These are phyloP conservation scores for Nicotiana undulata DNA, from an alignment of 257 asterid genomes.

Conservation along the genomic window DNA sequence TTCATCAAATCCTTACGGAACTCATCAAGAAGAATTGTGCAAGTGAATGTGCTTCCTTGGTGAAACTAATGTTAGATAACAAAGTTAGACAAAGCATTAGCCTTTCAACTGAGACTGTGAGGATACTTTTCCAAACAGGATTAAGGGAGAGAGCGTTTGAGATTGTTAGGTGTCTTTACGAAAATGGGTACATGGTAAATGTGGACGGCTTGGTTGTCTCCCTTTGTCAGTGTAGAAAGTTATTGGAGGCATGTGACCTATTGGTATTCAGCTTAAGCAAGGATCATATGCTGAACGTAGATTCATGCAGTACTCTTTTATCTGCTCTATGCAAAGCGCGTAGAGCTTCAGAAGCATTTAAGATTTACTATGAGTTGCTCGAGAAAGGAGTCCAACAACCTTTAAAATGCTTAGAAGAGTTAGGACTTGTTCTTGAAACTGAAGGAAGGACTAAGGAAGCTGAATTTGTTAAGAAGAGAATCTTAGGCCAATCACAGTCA, in stretches of 20 bases:
- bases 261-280: constrained; percentile 36
- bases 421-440: constrained; percentile 43
- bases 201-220: constrained; percentile 39
- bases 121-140: constrained; percentile 33
- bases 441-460: constrained; percentile 63
- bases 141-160: constrained; percentile 38
- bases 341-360: constrained; percentile 48
- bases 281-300: constrained; percentile 34
- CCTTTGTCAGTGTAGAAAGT: constrained; percentile 46
- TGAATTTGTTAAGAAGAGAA: constrained; percentile 68
- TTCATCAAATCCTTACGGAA: constrained; percentile 49
- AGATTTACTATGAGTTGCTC: constrained; percentile 52
- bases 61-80: constrained; percentile 57
- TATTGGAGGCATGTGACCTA: constrained; percentile 42
- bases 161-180: constrained; percentile 39
- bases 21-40: constrained; percentile 49
- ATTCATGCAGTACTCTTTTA: constrained; percentile 29
- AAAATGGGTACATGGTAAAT: constrained; percentile 43
- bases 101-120: constrained; percentile 56
- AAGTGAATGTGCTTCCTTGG: constrained; percentile 45
- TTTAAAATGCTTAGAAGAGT: constrained; percentile 43
- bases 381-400: constrained; percentile 53
- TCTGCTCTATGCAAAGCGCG: constrained; percentile 38
- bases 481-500: constrained; percentile 12
- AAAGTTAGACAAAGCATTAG: constrained; percentile 48